Conservation (phyloP, 1,284 basidiomycete species). For the Marasmius oreades region DNA sequence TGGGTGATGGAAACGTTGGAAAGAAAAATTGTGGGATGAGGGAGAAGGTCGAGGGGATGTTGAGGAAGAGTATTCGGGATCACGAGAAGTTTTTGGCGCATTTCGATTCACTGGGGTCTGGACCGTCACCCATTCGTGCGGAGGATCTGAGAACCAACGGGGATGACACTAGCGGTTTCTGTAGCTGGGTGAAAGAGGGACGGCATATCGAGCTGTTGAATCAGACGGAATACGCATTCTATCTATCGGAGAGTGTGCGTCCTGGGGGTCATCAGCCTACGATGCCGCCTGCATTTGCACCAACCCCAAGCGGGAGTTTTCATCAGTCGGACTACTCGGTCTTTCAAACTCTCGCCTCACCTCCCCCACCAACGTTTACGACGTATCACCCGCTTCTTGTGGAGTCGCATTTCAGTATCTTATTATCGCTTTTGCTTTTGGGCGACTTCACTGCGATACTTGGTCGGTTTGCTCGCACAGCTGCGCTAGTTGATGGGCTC, state of each 20-base stretch:
- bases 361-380: constrained; percentile 57
- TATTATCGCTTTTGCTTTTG: constrained; percentile 69
- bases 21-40: constrained; percentile 32
- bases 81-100: constrained; percentile 77
- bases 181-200: neutral
- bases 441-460: constrained; percentile 64
- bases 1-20: constrained; percentile 27
- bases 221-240: constrained; percentile 61
- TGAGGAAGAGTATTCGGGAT: constrained; percentile 74
- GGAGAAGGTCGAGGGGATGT: constrained; percentile 51
- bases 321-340: constrained; percentile 1
- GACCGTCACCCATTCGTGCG: neutral
- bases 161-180: neutral
- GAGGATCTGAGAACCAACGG: constrained; percentile 1
- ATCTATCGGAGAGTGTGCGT: constrained; percentile 60
- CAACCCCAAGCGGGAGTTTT: no score
- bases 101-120: constrained; percentile 66
- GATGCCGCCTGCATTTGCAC: constrained; percentile 6
- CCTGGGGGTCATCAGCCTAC: constrained; percentile 39
- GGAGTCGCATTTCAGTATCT: constrained; percentile 75
- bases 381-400: constrained; percentile 84
- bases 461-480: constrained; percentile 58
- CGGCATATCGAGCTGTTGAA: constrained; percentile 25
- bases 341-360: constrained; percentile 24
- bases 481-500: constrained; percentile 67